Evolutionary conservation across 108 stramenopile genomes (phyloP).

Genomic region (Cyclotella distinguenda): DNA sequence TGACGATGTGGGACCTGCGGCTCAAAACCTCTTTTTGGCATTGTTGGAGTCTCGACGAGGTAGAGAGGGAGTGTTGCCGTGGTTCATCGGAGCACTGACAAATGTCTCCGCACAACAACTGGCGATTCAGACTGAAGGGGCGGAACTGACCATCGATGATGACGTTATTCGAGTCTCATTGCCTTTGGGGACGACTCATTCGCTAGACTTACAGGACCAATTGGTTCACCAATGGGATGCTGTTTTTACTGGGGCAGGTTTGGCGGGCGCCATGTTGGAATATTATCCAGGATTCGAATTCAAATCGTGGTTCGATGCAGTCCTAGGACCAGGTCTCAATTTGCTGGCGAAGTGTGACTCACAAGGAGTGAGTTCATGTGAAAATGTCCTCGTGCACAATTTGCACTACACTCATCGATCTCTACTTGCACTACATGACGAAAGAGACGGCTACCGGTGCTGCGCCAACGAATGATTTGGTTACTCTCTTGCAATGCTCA

Average conservation of each 20-base stretch:
- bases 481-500: constrained; percentile 39
- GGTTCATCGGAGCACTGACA: constrained; percentile 20
- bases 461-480: constrained; percentile 43
- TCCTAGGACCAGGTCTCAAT: constrained; percentile 20
- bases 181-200: constrained; percentile 16
- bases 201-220: background rate
- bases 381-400: background rate
- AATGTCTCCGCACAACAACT: constrained; percentile 33
- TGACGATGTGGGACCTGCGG: constrained; percentile 35
- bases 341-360: constrained; percentile 14
- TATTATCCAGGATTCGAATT: constrained; percentile 25
- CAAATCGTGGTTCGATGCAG: constrained; percentile 25
- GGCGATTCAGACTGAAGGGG: constrained; percentile 21
- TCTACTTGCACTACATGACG: background rate
- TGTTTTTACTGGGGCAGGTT: constrained; percentile 38
- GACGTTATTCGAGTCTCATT: constrained; percentile 9
- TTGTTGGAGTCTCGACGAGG: constrained; percentile 23
- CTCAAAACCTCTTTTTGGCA: constrained; percentile 41
- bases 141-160: background rate
- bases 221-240: constrained; percentile 41
- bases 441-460: constrained; percentile 27
- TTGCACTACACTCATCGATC: background rate
- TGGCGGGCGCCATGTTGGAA: constrained; percentile 26
- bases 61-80: constrained; percentile 18
- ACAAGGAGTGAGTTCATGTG: background rate